A percentile compares a stretch with the other conserved stretches of the same genome.
Conservation (phyloP, 257 asterid species). For the Solanum corneliomulleri region DNA sequence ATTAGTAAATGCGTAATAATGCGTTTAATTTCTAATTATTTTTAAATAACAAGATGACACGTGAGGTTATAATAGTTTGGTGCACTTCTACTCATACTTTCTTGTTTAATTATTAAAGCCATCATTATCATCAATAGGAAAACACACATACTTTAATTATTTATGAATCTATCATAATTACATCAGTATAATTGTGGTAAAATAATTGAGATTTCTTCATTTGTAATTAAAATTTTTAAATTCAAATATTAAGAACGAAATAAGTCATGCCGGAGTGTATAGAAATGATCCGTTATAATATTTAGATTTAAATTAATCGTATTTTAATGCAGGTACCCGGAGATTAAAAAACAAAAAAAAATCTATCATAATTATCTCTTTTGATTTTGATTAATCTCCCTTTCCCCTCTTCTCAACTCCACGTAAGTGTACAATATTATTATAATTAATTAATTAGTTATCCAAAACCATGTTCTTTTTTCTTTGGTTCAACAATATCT, state of each 20-base stretch:
- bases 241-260: fast-evolving
- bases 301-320: not conserved
- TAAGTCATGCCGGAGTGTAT: not conserved
- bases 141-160: not conserved
- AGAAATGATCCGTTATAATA: not conserved
- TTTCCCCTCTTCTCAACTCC: not conserved
- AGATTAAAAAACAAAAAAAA: not conserved
- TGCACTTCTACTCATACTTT: slow-evolving; percentile 3
- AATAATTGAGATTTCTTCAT: not conserved
- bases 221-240: fast-evolving
- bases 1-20: not conserved
- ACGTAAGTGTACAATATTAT: not conserved
- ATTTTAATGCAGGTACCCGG: fast-evolving
- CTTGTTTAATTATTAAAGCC: not conserved
- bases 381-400: not conserved
- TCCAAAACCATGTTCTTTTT: not conserved
- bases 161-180: not conserved
- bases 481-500: not conserved
- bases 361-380: not conserved
- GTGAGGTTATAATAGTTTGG: not conserved
- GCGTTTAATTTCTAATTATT: not conserved
- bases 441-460: not conserved
- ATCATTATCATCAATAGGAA: not conserved
- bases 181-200: not conserved
- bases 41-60: not conserved